Conservation (phyloP, 345 rosid genomes). For the Eucalyptus tenuipes region DNA sequence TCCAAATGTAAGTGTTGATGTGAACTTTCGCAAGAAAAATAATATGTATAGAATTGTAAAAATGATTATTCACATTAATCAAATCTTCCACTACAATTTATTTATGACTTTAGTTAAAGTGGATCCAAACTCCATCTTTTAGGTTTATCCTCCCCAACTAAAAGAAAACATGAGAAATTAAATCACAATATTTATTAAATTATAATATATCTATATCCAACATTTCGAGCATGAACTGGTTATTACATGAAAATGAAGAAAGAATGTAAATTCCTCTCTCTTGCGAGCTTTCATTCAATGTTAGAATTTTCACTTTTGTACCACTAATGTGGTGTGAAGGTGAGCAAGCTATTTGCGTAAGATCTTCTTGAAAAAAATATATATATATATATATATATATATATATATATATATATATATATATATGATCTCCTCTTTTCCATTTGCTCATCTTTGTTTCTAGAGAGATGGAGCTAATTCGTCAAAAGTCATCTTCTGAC, state of each 20-base stretch:
- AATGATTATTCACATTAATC: not conserved
- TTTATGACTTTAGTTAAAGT: not conserved
- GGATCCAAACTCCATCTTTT: not conserved
- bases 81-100: not conserved
- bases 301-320: not conserved
- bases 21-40: not conserved
- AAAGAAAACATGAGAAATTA: not conserved
- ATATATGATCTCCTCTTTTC: not conserved
- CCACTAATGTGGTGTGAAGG: not conserved
- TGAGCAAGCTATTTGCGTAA: not conserved
- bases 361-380: not conserved
- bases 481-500: not conserved
- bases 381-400: too few species aligned
- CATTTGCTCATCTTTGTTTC: not conserved
- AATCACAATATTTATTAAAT: not conserved
- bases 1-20: not conserved
- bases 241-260: not conserved
- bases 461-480: not conserved
- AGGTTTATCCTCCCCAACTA: not conserved
- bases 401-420: too few species aligned
- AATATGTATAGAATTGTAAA: not conserved
- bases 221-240: not conserved
- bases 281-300: not conserved
- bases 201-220: not conserved
- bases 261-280: not conserved